Base-by-base conservation (phyloP, 2,329 filamentous ascomycete species). In the Hypoxylon sp. region DNA sequence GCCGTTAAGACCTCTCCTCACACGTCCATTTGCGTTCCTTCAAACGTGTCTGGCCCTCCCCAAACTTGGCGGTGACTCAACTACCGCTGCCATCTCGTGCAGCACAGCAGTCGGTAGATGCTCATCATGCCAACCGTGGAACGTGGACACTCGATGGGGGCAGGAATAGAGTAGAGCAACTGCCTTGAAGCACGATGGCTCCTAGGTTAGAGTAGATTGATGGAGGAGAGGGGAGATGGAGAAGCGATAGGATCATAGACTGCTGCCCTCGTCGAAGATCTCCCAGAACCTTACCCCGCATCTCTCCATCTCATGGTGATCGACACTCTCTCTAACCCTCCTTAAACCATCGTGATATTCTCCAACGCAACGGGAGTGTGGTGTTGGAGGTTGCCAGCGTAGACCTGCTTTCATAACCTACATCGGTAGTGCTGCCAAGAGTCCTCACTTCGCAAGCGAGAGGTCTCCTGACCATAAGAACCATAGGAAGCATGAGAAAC, bases 91-190 rank as follows among this genome's bases (percentile, higher is more conserved):
- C 59, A 59, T 68, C 64, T 69, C 60, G 61, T 27, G 67, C 48
- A 51, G 54, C 63, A 73, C 67, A 31, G 25, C 71, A 73, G 63
- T 68, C 67, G 69, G 65, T 58, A 70, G 59, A 72, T 67, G 37
- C 60, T 50, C 51, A 37, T 20, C 11, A 61, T 51, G 62, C 66
- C 53, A 68, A 44, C 33, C 37, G 60, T 70, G 61, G 31, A 66
- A 69, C 62, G 20, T 58, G 14, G 25, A 49, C 44, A 48, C 35
- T 25, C 20, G 30, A 50, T 37, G 50, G 42, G 33, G 33, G 31
- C 14, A 17, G 17, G 31, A 49, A 63, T 56, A 58, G 37, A 58
- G 37, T 40, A 61, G n/a, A 54, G 13, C 48, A 63, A 64, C 62
- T 66, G 50, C 55, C 61, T 49, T 63, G 31, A 60, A 42, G 42